phyloP scores from a whole-genome alignment of 306 rosid genomes.

The Arachis stenosperma region DNA sequence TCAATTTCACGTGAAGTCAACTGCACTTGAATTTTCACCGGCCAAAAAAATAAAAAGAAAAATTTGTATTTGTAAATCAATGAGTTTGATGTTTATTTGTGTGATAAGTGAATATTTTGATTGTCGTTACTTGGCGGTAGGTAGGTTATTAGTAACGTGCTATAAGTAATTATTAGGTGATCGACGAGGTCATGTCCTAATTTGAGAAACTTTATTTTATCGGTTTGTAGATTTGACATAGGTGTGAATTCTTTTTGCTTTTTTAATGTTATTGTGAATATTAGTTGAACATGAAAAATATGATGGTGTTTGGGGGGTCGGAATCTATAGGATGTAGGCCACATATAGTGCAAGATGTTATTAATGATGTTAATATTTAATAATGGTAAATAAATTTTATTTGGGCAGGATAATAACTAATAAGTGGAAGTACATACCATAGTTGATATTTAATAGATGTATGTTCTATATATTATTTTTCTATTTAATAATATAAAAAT shows the following conservation, averaged over 20 bases:
- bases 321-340: too few species aligned
- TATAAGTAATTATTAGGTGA: conserved; percentile 35
- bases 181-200: conserved; percentile 5
- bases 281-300: conserved; percentile 3
- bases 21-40: background rate
- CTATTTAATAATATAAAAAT: too few species aligned
- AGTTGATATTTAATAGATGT: background rate
- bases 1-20: too few species aligned
- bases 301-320: background rate
- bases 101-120: background rate
- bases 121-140: conserved; percentile 12
- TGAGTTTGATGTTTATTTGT: background rate
- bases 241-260: background rate
- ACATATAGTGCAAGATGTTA: background rate
- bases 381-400: background rate
- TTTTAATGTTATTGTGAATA: background rate
- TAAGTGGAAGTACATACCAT: background rate
- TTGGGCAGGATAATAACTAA: background rate
- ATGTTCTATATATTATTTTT: too few species aligned
- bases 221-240: background rate
- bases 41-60: background rate
- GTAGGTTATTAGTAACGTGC: conserved; percentile 42
- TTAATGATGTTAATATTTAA: conserved; percentile 14
- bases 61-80: background rate
- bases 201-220: background rate